A percentile compares a stretch with the other conserved stretches of the same genome.
Conservation (phyloP, 1,284 basidiomycete species). For the Heterobasidion parviporum region DNA sequence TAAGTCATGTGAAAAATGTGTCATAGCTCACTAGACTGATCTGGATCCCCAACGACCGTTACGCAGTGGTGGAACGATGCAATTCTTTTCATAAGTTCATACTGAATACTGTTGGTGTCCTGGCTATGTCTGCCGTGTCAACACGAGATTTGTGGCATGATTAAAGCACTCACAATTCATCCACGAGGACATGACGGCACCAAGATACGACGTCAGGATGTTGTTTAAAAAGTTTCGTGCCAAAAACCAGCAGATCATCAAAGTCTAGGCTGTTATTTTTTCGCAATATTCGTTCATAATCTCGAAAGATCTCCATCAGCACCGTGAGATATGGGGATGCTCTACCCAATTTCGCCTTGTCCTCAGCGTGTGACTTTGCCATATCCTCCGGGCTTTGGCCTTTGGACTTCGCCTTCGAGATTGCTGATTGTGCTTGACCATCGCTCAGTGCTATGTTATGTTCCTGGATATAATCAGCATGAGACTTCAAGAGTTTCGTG, state of each 20-base stretch:
- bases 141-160: background rate
- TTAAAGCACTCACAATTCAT: slow-evolving; percentile 66
- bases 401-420: slow-evolving; percentile 80
- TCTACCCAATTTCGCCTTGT: slow-evolving; percentile 5
- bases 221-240: slow-evolving; percentile 61
- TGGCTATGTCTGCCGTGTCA: slow-evolving; percentile 37
- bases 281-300: slow-evolving; percentile 62
- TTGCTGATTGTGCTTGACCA: slow-evolving; percentile 48
- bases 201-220: slow-evolving; percentile 49
- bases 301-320: slow-evolving; percentile 52
- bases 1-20: background rate
- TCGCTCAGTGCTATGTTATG: slow-evolving; percentile 55
- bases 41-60: slow-evolving; percentile 88
- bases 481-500: slow-evolving; percentile 48
- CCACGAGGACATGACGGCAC: slow-evolving; percentile 79
- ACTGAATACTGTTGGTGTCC: slow-evolving; percentile 86
- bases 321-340: slow-evolving; percentile 22
- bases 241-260: slow-evolving; percentile 80
- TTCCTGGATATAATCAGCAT: slow-evolving; percentile 38
- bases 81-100: slow-evolving; percentile 76
- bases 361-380: slow-evolving; percentile 11
- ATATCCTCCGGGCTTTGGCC: slow-evolving; percentile 49
- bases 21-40: slow-evolving; percentile 67
- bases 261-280: slow-evolving; percentile 78
- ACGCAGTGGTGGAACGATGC: slow-evolving; percentile 50